These are phyloP conservation scores for Colletotrichum spaethianum DNA, from an alignment of 2,329 filamentous ascomycete species.

Conservation along the genomic window DNA sequence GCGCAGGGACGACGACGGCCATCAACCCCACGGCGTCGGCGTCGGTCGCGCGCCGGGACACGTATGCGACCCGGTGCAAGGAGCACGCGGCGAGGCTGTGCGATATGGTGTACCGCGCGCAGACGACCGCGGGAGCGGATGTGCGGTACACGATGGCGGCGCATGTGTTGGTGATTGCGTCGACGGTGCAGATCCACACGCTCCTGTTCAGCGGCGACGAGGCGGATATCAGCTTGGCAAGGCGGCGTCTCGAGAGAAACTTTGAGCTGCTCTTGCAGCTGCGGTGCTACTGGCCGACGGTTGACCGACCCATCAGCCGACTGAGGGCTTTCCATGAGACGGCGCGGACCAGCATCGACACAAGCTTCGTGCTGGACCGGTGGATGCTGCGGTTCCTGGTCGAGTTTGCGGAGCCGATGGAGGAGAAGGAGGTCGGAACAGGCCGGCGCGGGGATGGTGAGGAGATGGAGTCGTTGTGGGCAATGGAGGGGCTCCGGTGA, in stretches of 20 bases:
- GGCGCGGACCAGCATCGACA: constrained; percentile 54
- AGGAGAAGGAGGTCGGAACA: constrained; percentile 45
- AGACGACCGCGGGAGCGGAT: constrained; percentile 53
- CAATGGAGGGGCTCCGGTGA: constrained; percentile 34
- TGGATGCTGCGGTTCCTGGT: constrained; percentile 58
- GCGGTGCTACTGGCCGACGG: constrained; percentile 57
- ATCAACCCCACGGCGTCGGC: constrained; percentile 31
- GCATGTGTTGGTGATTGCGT: constrained; percentile 62
- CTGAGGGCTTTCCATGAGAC: constrained; percentile 59
- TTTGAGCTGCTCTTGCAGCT: constrained; percentile 59
- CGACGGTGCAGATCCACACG: constrained; percentile 61
- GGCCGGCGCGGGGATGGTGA: constrained; percentile 38
- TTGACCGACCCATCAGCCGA: constrained; percentile 55
- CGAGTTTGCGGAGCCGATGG: constrained; percentile 50
- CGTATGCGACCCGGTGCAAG: constrained; percentile 57
- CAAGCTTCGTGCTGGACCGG: constrained; percentile 55
- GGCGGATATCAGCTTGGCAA: constrained; percentile 51
- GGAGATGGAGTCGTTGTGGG: constrained; percentile 43
- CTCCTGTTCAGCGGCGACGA: constrained; percentile 57
- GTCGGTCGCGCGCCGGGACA: constrained; percentile 45
- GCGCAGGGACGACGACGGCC: constrained; percentile 41
- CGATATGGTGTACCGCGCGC: constrained; percentile 57
- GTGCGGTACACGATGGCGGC: constrained; percentile 60
- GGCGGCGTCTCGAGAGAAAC: constrained; percentile 57
- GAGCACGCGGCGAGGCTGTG: constrained; percentile 55